Conservation (phyloP, 495 filamentous ascomycete species). For the Letharia lupina region DNA sequence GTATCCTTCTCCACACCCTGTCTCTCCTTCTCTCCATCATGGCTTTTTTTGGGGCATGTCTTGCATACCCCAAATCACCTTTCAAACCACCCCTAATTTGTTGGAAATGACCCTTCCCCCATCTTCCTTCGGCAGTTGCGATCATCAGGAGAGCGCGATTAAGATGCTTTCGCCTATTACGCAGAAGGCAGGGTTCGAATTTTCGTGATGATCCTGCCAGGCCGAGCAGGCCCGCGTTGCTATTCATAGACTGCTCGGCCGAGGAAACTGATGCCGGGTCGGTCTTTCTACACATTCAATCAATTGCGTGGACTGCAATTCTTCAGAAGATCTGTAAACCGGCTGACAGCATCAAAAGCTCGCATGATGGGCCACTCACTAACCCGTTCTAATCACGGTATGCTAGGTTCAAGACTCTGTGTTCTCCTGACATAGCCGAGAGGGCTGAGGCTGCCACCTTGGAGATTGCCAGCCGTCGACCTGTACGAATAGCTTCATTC, state of each 20-base stretch:
- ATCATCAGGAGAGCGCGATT: background rate
- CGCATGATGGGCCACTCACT: background rate
- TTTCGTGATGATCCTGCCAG: background rate
- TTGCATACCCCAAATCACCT: background rate
- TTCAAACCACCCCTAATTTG: background rate
- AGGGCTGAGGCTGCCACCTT: background rate
- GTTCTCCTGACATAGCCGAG: background rate
- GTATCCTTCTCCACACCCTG: too few relatives aligned
- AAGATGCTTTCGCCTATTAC: too few relatives aligned
- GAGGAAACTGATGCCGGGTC: background rate
- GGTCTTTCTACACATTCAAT: background rate
- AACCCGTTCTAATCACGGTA: background rate
- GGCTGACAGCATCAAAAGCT: background rate
- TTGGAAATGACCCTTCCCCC: background rate
- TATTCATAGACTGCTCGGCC: constrained; percentile 2
- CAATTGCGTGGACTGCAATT: background rate
- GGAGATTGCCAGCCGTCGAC: background rate
- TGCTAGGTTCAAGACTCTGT: background rate
- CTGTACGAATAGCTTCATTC: background rate
- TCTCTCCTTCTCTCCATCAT: background rate
- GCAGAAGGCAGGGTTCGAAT: background rate
- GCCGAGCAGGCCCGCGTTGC: background rate
- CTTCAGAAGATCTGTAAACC: background rate
- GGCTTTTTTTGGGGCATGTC: background rate
- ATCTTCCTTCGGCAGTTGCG: background rate